Evolutionary conservation across 2,329 filamentous ascomycete genomes (phyloP).

Genomic region (Fusarium bactridioides): DNA sequence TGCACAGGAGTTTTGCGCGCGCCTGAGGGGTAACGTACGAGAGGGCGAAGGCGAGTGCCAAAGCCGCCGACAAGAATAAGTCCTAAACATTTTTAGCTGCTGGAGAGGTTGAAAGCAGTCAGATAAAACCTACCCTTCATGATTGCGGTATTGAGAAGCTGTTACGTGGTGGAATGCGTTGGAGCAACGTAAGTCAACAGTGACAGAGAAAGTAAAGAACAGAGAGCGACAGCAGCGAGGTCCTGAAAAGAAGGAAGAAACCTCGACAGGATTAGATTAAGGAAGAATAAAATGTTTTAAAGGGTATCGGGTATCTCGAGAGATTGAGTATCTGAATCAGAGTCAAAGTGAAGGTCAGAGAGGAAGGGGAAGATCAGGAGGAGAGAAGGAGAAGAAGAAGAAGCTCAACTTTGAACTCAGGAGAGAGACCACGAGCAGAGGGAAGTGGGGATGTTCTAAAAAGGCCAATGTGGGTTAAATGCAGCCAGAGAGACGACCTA

Average conservation of each 20-base stretch:
- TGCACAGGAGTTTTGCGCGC: conserved; percentile 15
- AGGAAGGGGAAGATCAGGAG: conserved; percentile 12
- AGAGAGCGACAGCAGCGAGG: conserved; percentile 37
- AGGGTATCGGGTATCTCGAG: conserved; percentile 33
- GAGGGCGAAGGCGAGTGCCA: conserved; percentile 94
- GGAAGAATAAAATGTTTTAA: conserved; percentile 9
- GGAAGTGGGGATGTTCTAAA: conserved; percentile 37
- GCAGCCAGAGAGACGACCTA: conserved; percentile 19
- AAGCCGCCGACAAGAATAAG: conserved; percentile 99
- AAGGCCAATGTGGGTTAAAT: conserved; percentile 44
- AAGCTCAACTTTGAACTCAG: conserved; percentile 34
- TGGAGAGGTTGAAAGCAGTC: neutral
- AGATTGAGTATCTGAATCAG: conserved; percentile 20
- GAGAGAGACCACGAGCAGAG: conserved; percentile 26
- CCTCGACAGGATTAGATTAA: conserved; percentile 41
- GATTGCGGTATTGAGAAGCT: conserved; percentile 38
- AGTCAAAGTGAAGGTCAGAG: conserved; percentile 29
- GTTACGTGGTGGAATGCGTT: conserved; percentile 31
- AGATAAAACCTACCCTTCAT: conserved; percentile 48
- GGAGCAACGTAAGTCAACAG: conserved; percentile 21
- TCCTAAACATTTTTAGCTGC: conserved; percentile 61
- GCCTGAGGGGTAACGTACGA: conserved; percentile 67
- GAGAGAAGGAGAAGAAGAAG: conserved; percentile 16
- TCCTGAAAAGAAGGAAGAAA: conserved; percentile 34
- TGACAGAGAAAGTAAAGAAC: conserved; percentile 34